phyloP scores from a whole-genome alignment of 2,329 filamentous ascomycete genomes.

The Blumeria graminis region DNA sequence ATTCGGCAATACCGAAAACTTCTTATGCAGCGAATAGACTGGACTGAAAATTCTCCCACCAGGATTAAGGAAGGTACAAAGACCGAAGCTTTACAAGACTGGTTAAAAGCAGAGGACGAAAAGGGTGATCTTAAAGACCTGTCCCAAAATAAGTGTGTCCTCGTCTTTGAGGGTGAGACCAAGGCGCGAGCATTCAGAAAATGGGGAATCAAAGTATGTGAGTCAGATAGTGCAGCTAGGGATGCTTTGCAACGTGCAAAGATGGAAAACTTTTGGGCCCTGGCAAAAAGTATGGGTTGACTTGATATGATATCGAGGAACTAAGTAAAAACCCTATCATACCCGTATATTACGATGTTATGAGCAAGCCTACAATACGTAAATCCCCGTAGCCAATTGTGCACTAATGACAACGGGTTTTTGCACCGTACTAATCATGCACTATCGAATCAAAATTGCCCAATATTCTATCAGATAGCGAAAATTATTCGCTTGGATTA shows the following conservation, averaged over 20 bases:
- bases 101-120: constrained; percentile 61
- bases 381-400: too few species aligned
- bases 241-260: constrained; percentile 58
- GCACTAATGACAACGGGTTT: too few species aligned
- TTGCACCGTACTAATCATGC: too few species aligned
- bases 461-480: too few species aligned
- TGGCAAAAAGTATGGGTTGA: constrained; percentile 41
- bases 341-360: too few species aligned
- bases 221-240: constrained; percentile 72
- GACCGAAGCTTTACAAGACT: constrained; percentile 38
- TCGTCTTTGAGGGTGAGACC: constrained; percentile 81
- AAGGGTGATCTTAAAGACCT: constrained; percentile 60
- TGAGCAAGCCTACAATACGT: too few species aligned
- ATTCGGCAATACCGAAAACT: constrained; percentile 75
- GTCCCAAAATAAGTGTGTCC: constrained; percentile 52
- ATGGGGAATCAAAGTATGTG: constrained; percentile 77
- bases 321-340: too few species aligned
- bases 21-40: constrained; percentile 82
- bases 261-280: constrained; percentile 87
- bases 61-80: constrained; percentile 36
- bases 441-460: too few species aligned
- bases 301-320: neutral
- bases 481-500: too few species aligned
- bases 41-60: constrained; percentile 68
- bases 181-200: constrained; percentile 61